Evolutionary conservation across 2,329 filamentous ascomycete species (phyloP), one percentile per base, ranked within the genome.

Genomic region (Colletotrichum lentis): DNA sequence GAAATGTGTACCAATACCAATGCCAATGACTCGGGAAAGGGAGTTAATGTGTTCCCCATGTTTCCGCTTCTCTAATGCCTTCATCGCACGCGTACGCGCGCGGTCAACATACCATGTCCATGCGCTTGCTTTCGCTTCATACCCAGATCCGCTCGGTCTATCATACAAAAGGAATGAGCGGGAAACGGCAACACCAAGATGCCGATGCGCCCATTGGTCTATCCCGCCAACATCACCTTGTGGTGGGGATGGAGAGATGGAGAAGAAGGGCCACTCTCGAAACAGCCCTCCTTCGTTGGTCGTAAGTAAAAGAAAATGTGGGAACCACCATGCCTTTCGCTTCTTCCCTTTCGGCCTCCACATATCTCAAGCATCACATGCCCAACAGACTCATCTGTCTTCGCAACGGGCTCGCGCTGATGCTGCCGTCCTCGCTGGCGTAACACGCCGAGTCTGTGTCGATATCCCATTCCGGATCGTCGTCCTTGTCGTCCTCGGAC

Each of bases 381-480:
- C 88, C 89, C 72, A 93, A 77, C 72, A 93, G 80, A 77, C 89
- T 92, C 90, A 93, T 91, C 77, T 93, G 90, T 72, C 90, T 84
- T 73, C 89, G 84, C 72, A 92, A 81, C 5, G 91, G 90, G 74
- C 90, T 92, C 14, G 89, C 88, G 57, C 85, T 84, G 57, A 81
- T 86, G 74, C 88, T 91, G 59, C 88, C 90, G 69, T 93, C 91
- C 77, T 94, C 91, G 74, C 90, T 93, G 43, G 88, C 85, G 75
- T 90, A 89, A 75, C 84, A 90, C 44, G 85, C 88, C 54, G 87
- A 89, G 73, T 97, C 95, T 37, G 96, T 95, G 77, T 98, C 96
- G 72, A 99, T 98, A 76, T 99, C 96, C 89, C 96, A 98, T 69
- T 92, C 89, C 6, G 87, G 85, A 56, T 88, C 79, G 3, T 83